A percentile compares a stretch with the other conserved stretches of the same genome.
Evolutionary conservation across 2,329 filamentous ascomycete species (phyloP).

Genomic region (Botrytis squamosa): DNA sequence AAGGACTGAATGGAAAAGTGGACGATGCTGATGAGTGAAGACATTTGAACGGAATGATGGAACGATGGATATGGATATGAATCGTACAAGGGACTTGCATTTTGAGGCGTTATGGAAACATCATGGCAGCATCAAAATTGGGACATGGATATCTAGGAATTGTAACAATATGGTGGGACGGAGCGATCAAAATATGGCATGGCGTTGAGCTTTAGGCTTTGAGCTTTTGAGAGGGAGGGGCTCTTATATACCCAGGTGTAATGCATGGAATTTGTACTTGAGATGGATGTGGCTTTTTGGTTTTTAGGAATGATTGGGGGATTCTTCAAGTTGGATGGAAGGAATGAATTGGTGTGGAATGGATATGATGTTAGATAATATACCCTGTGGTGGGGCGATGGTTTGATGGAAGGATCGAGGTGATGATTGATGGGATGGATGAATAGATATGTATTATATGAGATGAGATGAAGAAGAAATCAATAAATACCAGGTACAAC

Average conservation of each 20-base stretch:
- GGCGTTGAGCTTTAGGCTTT: not conserved
- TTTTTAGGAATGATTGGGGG: not conserved
- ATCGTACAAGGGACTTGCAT: not conserved
- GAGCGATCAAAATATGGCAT: not conserved
- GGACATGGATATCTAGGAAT: not conserved
- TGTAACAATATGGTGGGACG: not conserved
- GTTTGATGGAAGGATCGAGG: not conserved
- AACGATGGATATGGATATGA: not conserved
- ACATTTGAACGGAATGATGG: not conserved
- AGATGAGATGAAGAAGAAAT: not conserved
- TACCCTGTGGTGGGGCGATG: not conserved
- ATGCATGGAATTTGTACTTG: not conserved
- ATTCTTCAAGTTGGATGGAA: not conserved
- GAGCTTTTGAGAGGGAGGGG: not conserved
- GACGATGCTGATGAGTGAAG: not conserved
- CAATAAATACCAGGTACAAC: not conserved
- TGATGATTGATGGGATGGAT: not conserved
- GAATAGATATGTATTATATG: not conserved
- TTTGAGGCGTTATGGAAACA: conserved; percentile 1
- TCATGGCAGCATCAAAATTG: not conserved
- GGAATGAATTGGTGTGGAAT: not conserved
- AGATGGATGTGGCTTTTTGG: not conserved
- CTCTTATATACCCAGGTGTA: not conserved
- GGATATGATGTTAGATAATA: not conserved
- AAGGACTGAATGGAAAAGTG: conserved; percentile 21